A percentile compares a stretch with the other conserved stretches of the same genome.
phyloP scores from a whole-genome alignment of 768 basidiomycete species.

The Ephemerocybe angulata region DNA sequence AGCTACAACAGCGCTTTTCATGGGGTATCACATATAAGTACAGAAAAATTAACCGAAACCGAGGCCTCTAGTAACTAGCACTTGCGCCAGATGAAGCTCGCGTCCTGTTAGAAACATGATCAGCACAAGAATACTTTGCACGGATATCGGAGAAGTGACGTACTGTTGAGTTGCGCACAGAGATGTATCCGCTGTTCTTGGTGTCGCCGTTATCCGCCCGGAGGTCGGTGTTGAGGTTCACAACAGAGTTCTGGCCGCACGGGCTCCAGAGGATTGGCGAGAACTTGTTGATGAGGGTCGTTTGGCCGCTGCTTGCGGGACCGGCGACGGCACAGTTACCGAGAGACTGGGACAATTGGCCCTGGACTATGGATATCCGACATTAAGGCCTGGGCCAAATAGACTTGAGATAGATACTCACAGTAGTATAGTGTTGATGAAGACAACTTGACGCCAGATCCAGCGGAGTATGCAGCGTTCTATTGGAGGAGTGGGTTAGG shows the following conservation, averaged over 20 bases:
- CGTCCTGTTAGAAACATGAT: conserved; percentile 1
- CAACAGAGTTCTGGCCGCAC: conserved; percentile 15
- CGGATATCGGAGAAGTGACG: background rate
- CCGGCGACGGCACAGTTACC: conserved; percentile 12
- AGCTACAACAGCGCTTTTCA: too few species aligned
- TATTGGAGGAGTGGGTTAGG: conserved; percentile 2
- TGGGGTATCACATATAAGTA: background rate
- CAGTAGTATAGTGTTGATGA: conserved; percentile 18
- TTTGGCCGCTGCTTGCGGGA: conserved; percentile 13
- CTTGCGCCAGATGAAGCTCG: conserved; percentile 13
- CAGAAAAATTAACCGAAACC: background rate
- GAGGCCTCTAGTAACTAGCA: conserved; percentile 1
- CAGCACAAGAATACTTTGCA: background rate
- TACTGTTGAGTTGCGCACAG: conserved; percentile 16
- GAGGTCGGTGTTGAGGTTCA: conserved; percentile 18
- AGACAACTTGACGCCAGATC: conserved; percentile 14
- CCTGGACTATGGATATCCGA: conserved; percentile 15
- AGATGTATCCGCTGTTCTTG: conserved; percentile 13
- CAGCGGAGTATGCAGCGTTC: conserved; percentile 17
- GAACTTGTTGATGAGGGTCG: conserved; percentile 9
- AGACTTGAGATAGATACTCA: background rate
- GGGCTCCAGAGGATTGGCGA: conserved; percentile 19
- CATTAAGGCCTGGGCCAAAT: background rate
- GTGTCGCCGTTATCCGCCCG: conserved; percentile 18
- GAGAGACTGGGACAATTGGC: conserved; percentile 7